Percentiles rank a stretch among this genome's conserved stretches.
These are phyloP conservation scores for Aspergillus homomorphus DNA, from an alignment of 495 filamentous ascomycete species.

Conservation along the genomic window DNA sequence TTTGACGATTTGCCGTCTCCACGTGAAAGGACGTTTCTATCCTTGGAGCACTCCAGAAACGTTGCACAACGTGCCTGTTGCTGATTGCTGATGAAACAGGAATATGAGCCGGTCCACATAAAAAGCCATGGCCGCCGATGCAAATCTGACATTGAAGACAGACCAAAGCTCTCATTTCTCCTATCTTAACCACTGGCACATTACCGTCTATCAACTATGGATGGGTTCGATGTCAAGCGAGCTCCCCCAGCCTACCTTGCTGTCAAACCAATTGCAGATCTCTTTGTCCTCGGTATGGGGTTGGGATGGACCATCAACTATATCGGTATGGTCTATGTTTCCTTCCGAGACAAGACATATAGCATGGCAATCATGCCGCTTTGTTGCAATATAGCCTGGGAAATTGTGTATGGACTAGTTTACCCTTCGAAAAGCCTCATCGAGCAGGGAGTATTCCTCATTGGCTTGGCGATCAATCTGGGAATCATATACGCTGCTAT, in stretches of 20 bases:
- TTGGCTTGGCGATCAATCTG: constrained; percentile 12
- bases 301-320: constrained; percentile 20
- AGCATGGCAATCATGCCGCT: constrained; percentile 20
- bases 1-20: too few relatives aligned
- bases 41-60: too few relatives aligned
- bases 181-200: too few relatives aligned
- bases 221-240: background rate
- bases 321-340: constrained; percentile 15
- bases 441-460: background rate
- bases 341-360: constrained; percentile 18
- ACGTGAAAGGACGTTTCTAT: too few relatives aligned
- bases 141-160: background rate
- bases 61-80: too few relatives aligned
- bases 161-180: too few relatives aligned
- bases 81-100: too few relatives aligned
- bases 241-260: background rate
- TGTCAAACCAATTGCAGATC: background rate
- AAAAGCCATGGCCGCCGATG: background rate
- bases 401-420: constrained; percentile 17
- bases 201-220: background rate
- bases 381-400: constrained; percentile 24
- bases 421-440: constrained; percentile 10
- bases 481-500: constrained; percentile 16
- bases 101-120: too few relatives aligned
- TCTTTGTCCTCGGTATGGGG: constrained; percentile 16